Evolutionary conservation across 2,329 filamentous ascomycete genomes (phyloP), one percentile per base, ranked within the genome.

Genomic region (Aspergillus pseudotamarii): DNA sequence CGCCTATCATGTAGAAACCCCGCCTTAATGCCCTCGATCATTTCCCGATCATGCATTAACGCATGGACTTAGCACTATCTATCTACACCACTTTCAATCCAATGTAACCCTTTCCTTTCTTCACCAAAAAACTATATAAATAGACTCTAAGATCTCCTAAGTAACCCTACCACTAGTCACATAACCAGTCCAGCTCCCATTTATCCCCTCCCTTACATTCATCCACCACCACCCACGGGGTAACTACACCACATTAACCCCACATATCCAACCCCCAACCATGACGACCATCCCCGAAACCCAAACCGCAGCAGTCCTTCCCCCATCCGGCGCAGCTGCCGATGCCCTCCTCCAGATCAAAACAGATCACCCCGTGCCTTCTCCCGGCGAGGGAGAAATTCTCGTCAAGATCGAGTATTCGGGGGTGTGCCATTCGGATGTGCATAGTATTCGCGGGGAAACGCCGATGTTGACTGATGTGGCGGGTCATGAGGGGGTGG

Each of bases 381-480:
- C 67, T 6, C 80, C 80, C 0, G 67, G 67, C 5, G 64, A 76
- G 1, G 75, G 78, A 4, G 79, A 83, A 60, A 63, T 83, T n/a
- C 75, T 83, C 16, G 74, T 83, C 45, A 82, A 83, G 62, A 72
- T 83, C 11, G 81, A 83, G 64, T 82, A 72, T 67, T 82, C 79
- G 0, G 81, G 81, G 0, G 79, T 83, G 28, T 83, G 81, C 58
- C 81, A 83, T 70, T 82, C 80, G 1, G 81, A 83, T 69, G 78
- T 81, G 60, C 78, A 79, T 62, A 82, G 81, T 63, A 77, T 83
- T 6, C 75, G 76, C 12, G 78, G 78, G 9, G 75, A 80, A 68
- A 73, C 80, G 64, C 68, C 76, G 54, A 72, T 83, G 80, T 68
- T 72, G 69, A 82, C 80, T 8, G 74, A 81, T 62, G 78, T 83